Evolutionary conservation across 352 stramenopile genomes (phyloP).

Genomic region (Phytophthora pluvialis): DNA sequence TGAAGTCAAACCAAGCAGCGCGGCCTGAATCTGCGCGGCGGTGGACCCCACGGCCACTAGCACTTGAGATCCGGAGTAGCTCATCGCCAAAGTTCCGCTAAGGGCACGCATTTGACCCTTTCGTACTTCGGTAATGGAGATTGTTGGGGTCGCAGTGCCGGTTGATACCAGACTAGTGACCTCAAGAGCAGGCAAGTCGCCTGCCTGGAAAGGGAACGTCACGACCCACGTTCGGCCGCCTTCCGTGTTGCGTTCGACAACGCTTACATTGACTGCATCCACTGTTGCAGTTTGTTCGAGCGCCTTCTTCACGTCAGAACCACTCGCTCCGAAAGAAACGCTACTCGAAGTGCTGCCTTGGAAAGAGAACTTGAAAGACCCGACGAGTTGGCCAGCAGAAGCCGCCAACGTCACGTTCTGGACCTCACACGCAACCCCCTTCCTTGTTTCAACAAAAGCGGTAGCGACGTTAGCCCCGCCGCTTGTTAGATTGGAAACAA

Average conservation of each 20-base stretch:
- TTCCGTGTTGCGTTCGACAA: constrained; percentile 29
- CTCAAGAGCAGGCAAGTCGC: constrained; percentile 25
- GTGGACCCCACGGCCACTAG: background rate
- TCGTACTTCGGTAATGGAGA: background rate
- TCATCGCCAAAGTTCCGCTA: background rate
- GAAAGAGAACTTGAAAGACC: background rate
- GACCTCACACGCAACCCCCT: background rate
- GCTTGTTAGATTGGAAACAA: constrained; percentile 30
- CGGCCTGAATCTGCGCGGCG: background rate
- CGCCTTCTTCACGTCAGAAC: background rate
- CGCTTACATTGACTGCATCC: constrained; percentile 36
- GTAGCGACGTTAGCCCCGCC: background rate
- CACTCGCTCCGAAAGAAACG: background rate
- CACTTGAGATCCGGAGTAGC: background rate
- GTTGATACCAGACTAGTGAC: constrained; percentile 10
- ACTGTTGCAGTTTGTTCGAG: constrained; percentile 24
- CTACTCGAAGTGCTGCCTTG: background rate
- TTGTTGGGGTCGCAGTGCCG: background rate
- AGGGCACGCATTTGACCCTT: background rate
- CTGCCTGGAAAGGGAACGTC: constrained; percentile 42
- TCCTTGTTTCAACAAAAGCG: background rate
- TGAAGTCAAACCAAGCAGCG: background rate
- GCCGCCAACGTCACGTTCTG: constrained; percentile 4
- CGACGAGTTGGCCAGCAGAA: background rate
- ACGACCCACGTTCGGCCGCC: constrained; percentile 39